Percentiles rank a stretch among this genome's conserved stretches.
phyloP scores from a whole-genome alignment of 2,329 filamentous ascomycete genomes.

The Kalaharituber pfeilii region DNA sequence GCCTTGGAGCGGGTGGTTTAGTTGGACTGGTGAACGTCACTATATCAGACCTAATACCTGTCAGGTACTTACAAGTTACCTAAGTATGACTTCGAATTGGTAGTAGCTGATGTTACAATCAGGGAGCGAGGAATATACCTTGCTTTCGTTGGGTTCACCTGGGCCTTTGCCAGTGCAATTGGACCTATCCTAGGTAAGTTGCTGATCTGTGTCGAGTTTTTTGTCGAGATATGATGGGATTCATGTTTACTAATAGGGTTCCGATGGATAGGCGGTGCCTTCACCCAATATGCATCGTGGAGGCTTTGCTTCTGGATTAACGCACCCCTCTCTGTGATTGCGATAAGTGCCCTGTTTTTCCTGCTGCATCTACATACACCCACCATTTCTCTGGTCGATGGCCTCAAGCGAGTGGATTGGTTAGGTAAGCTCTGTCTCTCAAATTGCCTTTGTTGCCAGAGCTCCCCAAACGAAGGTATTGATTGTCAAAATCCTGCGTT shows the following conservation, averaged over 20 bases:
- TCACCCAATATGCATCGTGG: slow-evolving; percentile 47
- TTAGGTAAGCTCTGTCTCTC: slow-evolving; percentile 23
- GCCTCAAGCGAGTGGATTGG: slow-evolving; percentile 45
- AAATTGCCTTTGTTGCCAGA: not conserved
- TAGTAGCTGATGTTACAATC: too few species aligned
- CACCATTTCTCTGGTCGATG: slow-evolving; percentile 42
- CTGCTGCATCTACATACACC: slow-evolving; percentile 52
- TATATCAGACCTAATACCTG: slow-evolving; percentile 33
- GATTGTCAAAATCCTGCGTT: too few species aligned
- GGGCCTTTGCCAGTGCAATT: slow-evolving; percentile 48
- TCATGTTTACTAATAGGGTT: too few species aligned
- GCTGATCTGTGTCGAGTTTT: too few species aligned
- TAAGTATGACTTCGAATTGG: too few species aligned
- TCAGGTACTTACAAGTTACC: too few species aligned
- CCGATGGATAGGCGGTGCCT: slow-evolving; percentile 43
- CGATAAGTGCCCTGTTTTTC: slow-evolving; percentile 29
- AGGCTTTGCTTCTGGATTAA: slow-evolving; percentile 57
- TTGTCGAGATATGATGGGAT: too few species aligned
- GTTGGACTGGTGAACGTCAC: slow-evolving; percentile 44
- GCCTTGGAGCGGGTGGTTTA: slow-evolving; percentile 40
- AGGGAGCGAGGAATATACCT: slow-evolving; percentile 21
- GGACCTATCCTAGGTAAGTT: slow-evolving; percentile 40
- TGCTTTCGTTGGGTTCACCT: slow-evolving; percentile 46
- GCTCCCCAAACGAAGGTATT: too few species aligned
- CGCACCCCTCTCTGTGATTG: slow-evolving; percentile 27